Percentiles rank a stretch among this genome's conserved stretches.
Conservation (phyloP, 2,329 filamentous ascomycete genomes). For the Iodosphaeria phyllophila region DNA sequence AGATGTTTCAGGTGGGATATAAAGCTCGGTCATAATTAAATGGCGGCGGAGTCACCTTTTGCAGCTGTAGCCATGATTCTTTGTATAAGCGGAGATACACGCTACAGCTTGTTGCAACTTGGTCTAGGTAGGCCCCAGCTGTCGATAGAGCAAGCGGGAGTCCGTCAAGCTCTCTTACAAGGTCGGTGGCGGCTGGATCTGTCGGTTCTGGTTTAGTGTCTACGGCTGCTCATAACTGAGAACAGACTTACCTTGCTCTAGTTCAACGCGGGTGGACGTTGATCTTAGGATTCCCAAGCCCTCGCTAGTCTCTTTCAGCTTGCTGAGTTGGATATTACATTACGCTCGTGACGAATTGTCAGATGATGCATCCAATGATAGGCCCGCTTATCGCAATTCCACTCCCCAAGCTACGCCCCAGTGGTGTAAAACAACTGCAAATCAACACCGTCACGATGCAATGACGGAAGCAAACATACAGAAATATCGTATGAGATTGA, state of each 20-base stretch:
- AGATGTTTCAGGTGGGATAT: slow-evolving; percentile 20
- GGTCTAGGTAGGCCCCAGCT: slow-evolving; percentile 22
- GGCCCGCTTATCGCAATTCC: no score
- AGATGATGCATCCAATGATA: no score
- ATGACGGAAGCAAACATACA: no score
- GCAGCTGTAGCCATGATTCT: slow-evolving; percentile 17
- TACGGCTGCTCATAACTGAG: no score
- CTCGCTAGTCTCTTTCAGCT: slow-evolving; percentile 13
- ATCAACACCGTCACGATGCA: no score
- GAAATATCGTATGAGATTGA: no score
- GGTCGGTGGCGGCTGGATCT: slow-evolving; percentile 12
- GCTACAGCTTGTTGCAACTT: slow-evolving; percentile 15
- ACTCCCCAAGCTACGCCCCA: no score
- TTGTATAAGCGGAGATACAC: slow-evolving; percentile 22
- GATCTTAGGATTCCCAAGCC: slow-evolving; percentile 13
- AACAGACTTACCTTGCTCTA: slow-evolving; percentile 10
- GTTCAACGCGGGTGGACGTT: slow-evolving; percentile 8
- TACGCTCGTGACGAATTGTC: no score
- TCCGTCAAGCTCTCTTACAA: slow-evolving; percentile 19
- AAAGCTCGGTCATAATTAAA: slow-evolving; percentile 15
- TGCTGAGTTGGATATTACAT: slow-evolving; percentile 16
- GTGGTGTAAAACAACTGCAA: no score
- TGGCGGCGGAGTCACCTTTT: slow-evolving; percentile 9
- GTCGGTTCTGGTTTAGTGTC: slow-evolving; percentile 1
- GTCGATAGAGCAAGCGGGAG: slow-evolving; percentile 25